Percentiles rank a stretch among this genome's conserved stretches.
phyloP scores from a whole-genome alignment of 2,329 filamentous ascomycete genomes.

The Sclerotinia nivalis region DNA sequence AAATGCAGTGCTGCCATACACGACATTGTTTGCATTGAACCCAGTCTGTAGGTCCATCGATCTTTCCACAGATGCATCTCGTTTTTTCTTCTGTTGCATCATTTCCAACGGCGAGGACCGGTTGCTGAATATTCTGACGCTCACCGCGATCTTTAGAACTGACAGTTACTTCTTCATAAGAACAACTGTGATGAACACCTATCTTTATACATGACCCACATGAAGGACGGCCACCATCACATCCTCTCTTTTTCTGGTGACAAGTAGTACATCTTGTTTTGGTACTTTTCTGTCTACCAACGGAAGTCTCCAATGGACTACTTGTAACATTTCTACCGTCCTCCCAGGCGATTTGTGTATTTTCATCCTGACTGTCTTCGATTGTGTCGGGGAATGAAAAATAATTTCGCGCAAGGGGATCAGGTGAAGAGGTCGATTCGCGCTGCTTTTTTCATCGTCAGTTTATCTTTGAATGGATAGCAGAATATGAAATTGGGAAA shows the following conservation, averaged over 20 bases:
- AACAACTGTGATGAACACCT: background rate
- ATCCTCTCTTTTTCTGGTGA: background rate
- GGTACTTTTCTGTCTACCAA: background rate
- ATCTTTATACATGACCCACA: background rate
- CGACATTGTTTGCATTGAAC: slow-evolving; percentile 5
- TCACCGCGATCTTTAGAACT: background rate
- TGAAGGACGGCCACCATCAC: background rate
- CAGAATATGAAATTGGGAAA: background rate
- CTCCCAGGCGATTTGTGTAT: background rate
- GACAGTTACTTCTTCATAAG: background rate
- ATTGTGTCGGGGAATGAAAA: no score
- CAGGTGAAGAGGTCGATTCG: background rate
- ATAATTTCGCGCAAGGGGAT: background rate
- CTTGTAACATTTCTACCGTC: background rate
- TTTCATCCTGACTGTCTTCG: background rate
- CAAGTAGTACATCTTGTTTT: background rate
- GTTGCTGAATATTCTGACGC: no score
- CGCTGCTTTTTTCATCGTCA: background rate
- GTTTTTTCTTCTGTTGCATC: background rate
- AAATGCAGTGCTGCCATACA: slow-evolving; percentile 6
- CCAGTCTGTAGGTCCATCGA: background rate
- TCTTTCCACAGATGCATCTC: background rate
- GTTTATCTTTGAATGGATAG: background rate
- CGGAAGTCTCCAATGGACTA: background rate
- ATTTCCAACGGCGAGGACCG: background rate